Evolutionary conservation across 1,139 yeast species (phyloP).

Genomic region (Blastobotrys raffinosifermentans): DNA sequence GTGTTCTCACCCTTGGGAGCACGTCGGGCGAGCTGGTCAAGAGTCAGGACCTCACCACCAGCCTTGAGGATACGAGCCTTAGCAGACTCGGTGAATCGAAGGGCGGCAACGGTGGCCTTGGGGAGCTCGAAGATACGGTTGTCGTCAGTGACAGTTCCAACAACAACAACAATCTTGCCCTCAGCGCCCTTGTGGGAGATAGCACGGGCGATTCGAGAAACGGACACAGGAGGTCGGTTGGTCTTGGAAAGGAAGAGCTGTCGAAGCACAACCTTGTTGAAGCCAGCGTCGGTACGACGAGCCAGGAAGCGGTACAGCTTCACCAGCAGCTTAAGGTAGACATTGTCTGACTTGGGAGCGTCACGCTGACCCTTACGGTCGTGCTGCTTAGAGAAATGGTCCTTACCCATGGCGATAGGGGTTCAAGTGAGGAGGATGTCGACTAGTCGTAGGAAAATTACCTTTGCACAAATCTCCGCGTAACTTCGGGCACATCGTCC

Average conservation of each 20-base stretch:
- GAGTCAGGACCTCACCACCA: slow-evolving; percentile 99
- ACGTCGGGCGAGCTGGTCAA: slow-evolving; percentile 98
- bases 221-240: slow-evolving; percentile 99
- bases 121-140: slow-evolving; percentile 91
- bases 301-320: slow-evolving; percentile 98
- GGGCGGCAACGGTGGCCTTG: slow-evolving; percentile 97
- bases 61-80: slow-evolving; percentile 95
- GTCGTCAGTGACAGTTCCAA: slow-evolving; percentile 99
- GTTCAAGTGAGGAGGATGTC: slow-evolving; percentile 7
- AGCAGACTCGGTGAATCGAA: slow-evolving; percentile 99
- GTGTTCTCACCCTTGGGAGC: slow-evolving; percentile 99
- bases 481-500: no score
- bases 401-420: slow-evolving; percentile 75
- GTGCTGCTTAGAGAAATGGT: slow-evolving; percentile 95
- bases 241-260: slow-evolving; percentile 94
- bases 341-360: slow-evolving; percentile 99
- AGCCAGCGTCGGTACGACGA: slow-evolving; percentile 95
- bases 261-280: slow-evolving; percentile 95
- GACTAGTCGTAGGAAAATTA: no score
- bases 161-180: slow-evolving; percentile 93
- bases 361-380: slow-evolving; percentile 92
- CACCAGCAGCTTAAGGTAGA: slow-evolving; percentile 95
- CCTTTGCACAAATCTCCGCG: no score
- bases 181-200: slow-evolving; percentile 78
- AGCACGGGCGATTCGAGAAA: slow-evolving; percentile 84